Conservation (phyloP, 1,139 yeast species). For the Blastobotrys arbuscula region DNA sequence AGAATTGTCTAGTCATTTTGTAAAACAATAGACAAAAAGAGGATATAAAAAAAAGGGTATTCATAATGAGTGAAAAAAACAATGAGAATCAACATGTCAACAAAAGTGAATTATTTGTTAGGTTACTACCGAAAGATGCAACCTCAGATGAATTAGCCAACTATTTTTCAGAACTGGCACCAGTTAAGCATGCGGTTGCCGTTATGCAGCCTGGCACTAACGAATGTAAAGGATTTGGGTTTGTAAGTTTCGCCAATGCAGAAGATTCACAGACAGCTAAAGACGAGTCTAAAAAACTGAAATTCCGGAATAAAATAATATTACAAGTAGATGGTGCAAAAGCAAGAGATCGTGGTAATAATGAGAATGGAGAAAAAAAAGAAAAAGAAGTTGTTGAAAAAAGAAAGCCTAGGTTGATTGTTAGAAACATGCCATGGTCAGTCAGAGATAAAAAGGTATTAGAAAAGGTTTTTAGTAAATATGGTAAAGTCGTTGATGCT, state of each 20-base stretch:
- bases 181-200: slow-evolving; percentile 91
- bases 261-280: slow-evolving; percentile 82
- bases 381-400: slow-evolving; percentile 39
- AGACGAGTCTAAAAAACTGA: slow-evolving; percentile 56
- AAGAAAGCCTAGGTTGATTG: slow-evolving; percentile 76
- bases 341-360: slow-evolving; percentile 66
- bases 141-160: slow-evolving; percentile 76
- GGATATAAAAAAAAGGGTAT: neutral
- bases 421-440: slow-evolving; percentile 95
- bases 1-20: neutral
- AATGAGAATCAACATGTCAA: neutral
- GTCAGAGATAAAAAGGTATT: slow-evolving; percentile 71
- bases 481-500: slow-evolving; percentile 85
- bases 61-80: neutral
- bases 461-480: slow-evolving; percentile 64
- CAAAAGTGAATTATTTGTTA: slow-evolving; percentile 54
- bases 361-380: slow-evolving; percentile 19
- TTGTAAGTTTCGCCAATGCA: slow-evolving; percentile 80
- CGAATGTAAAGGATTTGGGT: slow-evolving; percentile 86
- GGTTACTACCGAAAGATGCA: slow-evolving; percentile 75
- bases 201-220: slow-evolving; percentile 69
- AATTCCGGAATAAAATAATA: slow-evolving; percentile 53
- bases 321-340: slow-evolving; percentile 84
- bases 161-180: slow-evolving; percentile 85
- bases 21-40: neutral